phyloP scores from a whole-genome alignment of 306 rosid genomes.

The Quercus bicolor region DNA sequence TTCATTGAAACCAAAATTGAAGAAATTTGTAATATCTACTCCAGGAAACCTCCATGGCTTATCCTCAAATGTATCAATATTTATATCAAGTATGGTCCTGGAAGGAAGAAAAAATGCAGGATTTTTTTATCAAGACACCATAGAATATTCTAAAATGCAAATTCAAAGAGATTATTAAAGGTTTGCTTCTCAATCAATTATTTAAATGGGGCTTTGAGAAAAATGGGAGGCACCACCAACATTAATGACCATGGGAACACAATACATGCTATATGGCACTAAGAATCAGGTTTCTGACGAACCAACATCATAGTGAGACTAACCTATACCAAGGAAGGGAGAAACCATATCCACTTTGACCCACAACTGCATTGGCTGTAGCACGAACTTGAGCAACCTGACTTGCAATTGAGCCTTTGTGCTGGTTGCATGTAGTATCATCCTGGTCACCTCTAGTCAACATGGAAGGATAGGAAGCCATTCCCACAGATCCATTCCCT shows the following conservation, averaged over 20 bases:
- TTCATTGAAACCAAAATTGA: constrained; percentile 68
- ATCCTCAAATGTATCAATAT: constrained; percentile 47
- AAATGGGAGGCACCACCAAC: too few relatives aligned
- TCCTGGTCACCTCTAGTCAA: constrained; percentile 30
- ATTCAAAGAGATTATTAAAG: not conserved
- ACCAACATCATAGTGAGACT: constrained; percentile 21
- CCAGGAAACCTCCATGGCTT: constrained; percentile 63
- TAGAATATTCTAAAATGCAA: not conserved
- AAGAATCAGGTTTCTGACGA: not conserved
- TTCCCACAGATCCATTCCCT: constrained; percentile 20
- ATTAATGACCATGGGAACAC: not conserved
- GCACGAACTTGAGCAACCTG: constrained; percentile 13
- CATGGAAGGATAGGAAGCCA: constrained; percentile 25
- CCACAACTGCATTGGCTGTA: constrained; percentile 17
- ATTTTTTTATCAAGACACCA: not conserved
- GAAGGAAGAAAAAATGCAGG: not conserved
- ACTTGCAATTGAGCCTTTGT: constrained; percentile 17
- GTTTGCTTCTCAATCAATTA: too few relatives aligned
- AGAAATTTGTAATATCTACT: constrained; percentile 59
- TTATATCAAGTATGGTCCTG: constrained; percentile 59
- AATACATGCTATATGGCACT: not conserved
- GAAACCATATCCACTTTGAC: constrained; percentile 40
- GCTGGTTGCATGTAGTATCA: constrained; percentile 18
- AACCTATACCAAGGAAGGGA: constrained; percentile 68
- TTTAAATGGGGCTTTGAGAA: too few relatives aligned